Base-by-base conservation (phyloP, 2,329 filamentous ascomycete genomes). In the Metarhizium humberi region DNA sequence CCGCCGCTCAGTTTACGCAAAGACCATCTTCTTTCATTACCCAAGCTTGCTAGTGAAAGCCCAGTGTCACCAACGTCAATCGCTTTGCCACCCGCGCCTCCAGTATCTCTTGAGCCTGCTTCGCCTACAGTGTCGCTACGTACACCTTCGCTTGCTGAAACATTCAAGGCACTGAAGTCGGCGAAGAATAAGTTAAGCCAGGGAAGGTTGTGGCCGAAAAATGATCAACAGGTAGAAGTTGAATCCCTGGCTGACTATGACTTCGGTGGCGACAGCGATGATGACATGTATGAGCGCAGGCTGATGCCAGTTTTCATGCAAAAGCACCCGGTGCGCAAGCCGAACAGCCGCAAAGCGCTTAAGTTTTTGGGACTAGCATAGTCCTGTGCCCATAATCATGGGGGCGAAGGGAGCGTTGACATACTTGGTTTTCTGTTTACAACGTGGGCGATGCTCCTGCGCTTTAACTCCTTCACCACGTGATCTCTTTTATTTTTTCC, bases 351-450 rank as follows among this genome's bases (percentile, higher is more conserved):
- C 7, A 81, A 81, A 63, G 78, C 78, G 6, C 70, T 80, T 53
- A 80, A 78, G 63, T 80, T 79, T 62, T 68, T 81, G 1, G 78
- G 78, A 0, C 64, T 80, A 48, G 72, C 73, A 11, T 76, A 61
- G 62, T 45, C n/a, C 25, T n/a, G 25, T n/a, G 45, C 10, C 13
- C 18, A 4, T 5, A 13, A 30, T 29, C 25, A 14, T n/a, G 20
- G 14, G 25, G 4, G 13, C 11, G 45, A 29, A 18, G 8, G 14
- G 45, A 48, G 25, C 25, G 4, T 8, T 14, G 7, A 29, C 20
- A 14, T 20, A 25, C 6, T 48, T 11, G 11, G 8, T 3, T 10
- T 14, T 14, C 45, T 18, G 18, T 20, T 29, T 8, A 16, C 34
- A 46, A n/a, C n/a, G 3, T 11, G 18, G 13, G 13, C 40, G n/a